phyloP scores from a whole-genome alignment of 352 stramenopile genomes.

The Globisporangium iwayamae region DNA sequence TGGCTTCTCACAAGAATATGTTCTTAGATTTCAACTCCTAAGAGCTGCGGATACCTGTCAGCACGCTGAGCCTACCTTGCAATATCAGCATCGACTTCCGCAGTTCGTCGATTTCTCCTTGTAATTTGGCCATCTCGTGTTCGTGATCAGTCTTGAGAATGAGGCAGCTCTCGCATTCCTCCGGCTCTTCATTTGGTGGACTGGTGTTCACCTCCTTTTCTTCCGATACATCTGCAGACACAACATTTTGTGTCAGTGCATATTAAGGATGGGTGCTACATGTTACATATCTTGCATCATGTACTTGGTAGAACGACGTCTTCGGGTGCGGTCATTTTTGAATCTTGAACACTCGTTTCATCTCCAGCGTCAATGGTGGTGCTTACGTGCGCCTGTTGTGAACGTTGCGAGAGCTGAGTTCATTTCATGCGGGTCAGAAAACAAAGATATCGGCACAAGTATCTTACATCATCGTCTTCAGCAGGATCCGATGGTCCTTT shows the following conservation, averaged over 20 bases:
- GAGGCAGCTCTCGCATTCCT: constrained; percentile 2
- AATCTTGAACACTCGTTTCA: not conserved
- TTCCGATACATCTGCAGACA: not conserved
- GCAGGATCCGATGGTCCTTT: not conserved
- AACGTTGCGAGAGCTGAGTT: not conserved
- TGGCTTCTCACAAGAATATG: constrained; percentile 18
- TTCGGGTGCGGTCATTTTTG: not conserved
- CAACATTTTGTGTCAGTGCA: not conserved
- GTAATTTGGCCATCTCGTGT: not conserved
- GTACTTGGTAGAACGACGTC: not conserved
- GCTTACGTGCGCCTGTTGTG: not conserved
- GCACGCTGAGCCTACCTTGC: constrained; percentile 2
- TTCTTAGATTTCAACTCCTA: not conserved
- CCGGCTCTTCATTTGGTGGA: not conserved
- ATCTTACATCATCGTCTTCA: not conserved
- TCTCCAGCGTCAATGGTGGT: not conserved
- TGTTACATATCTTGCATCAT: too few species aligned
- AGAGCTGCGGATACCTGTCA: not conserved
- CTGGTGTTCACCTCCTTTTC: not conserved
- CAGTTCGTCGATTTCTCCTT: constrained; percentile 13
- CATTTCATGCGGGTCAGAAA: not conserved
- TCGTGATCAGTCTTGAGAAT: constrained; percentile 6
- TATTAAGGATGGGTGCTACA: not conserved
- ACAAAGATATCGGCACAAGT: not conserved
- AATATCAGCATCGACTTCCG: constrained; percentile 11